These are phyloP conservation scores for Aureobasidium sp. DNA, from an alignment of 2,329 filamentous ascomycete genomes.

Conservation along the genomic window DNA sequence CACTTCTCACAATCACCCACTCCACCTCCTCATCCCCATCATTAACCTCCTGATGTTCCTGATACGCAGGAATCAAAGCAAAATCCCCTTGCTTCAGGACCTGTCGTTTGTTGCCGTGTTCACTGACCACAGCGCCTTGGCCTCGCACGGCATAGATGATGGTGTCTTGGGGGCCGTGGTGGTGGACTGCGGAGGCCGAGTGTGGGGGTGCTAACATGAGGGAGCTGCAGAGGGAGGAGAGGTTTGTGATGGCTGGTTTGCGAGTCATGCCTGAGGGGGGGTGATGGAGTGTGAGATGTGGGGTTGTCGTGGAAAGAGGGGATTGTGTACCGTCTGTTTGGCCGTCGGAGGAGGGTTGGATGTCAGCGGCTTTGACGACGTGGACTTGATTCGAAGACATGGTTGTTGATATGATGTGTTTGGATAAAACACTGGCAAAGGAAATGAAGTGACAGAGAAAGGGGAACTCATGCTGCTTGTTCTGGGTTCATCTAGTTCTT, in stretches of 20 bases:
- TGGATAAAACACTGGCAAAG: background rate
- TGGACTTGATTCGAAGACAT: constrained; percentile 33
- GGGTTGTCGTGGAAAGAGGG: too few species aligned
- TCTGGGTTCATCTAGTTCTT: background rate
- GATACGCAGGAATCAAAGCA: constrained; percentile 59
- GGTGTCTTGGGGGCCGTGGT: constrained; percentile 63
- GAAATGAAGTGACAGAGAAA: background rate
- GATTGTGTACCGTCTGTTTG: constrained; percentile 31
- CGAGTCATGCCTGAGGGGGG: constrained; percentile 40
- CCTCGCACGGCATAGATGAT: constrained; percentile 59
- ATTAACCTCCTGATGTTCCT: constrained; percentile 63
- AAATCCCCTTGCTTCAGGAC: constrained; percentile 57
- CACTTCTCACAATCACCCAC: constrained; percentile 58
- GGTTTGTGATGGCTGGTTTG: constrained; percentile 43
- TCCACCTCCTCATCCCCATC: constrained; percentile 54
- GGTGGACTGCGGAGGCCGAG: constrained; percentile 54
- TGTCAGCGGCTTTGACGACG: constrained; percentile 41
- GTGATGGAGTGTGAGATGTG: too few species aligned
- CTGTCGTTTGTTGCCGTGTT: constrained; percentile 47
- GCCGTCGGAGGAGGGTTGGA: constrained; percentile 34
- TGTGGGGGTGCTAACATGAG: constrained; percentile 57
- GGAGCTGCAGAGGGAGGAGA: constrained; percentile 21
- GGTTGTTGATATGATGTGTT: background rate
- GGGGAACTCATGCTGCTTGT: background rate
- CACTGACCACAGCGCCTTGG: constrained; percentile 51